Base-by-base conservation (phyloP, 352 stramenopile genomes). In the Stephanocyclus meneghinianus region DNA sequence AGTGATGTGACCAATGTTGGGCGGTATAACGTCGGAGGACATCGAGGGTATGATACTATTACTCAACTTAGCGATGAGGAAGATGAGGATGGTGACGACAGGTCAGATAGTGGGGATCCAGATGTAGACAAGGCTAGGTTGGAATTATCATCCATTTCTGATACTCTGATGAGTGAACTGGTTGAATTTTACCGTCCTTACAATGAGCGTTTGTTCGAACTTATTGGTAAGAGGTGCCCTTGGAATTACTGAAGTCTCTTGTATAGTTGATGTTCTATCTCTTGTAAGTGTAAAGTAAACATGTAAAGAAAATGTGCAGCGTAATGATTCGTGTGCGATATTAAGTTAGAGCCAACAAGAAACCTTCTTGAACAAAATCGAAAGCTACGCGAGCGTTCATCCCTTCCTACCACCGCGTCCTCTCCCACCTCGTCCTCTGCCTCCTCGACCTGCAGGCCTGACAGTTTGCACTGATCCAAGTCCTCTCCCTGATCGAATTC, bases 171-270 rank as follows among this genome's bases (percentile, higher is more conserved):
- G 55, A 55, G 74, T 48, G 78, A 92, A 50, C 13, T 92, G 16
- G 15, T 83, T 42, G 76, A 84, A 11, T 94, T 94, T 84, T 63
- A 90, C 18, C 45, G 71, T 11, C 87, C 89, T 0, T 90, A 87
- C 72, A 94, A 92, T 74, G 87, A 93, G 78, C 82, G 89, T 45
- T 70, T 94, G 2, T 94, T 94, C 71, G n/a, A 78, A 13, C 65
- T 92, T 29, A 83, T 85, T 60, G 86, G 84, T 0, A 85, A 87
- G 37, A 56, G 84, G 56, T 94, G 90, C 60, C 35, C 83, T 26
- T 92, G 89, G 87, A 50, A 66, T 5, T 50, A 80, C 59, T 76
- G 32, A 67, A 59, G 45, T 16, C 10, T 53, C n/a, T 53, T 53
- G 45, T 53, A 53, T 5, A 21, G 45, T 53, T 53, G 1, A 40